A percentile compares a stretch with the other conserved stretches of the same genome.
Conservation (phyloP, 2,329 filamentous ascomycete genomes). For the Xylariaceae sp. region DNA sequence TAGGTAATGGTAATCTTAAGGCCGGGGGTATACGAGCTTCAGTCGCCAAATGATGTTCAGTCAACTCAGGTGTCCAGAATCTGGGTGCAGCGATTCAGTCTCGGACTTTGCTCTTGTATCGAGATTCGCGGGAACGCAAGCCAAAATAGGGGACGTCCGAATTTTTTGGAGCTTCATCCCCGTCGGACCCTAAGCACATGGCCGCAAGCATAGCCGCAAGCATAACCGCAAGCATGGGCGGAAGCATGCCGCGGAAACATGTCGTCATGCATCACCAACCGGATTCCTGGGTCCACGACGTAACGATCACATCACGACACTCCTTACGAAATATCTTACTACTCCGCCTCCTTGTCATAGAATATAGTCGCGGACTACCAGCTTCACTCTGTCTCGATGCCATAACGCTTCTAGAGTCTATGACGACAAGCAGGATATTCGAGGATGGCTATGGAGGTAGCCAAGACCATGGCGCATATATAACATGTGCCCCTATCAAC, state of each 20-base stretch:
- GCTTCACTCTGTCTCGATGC: background rate
- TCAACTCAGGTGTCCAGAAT: background rate
- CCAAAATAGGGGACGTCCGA: background rate
- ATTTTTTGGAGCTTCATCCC: background rate
- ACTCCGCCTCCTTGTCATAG: background rate
- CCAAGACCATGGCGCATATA: background rate
- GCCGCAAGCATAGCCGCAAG: background rate
- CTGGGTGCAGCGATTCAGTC: background rate
- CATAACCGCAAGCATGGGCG: background rate
- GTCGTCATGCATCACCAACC: constrained; percentile 2
- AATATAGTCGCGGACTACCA: background rate
- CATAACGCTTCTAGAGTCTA: background rate
- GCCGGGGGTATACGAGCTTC: background rate
- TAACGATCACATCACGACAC: background rate
- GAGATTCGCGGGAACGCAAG: too few relatives aligned
- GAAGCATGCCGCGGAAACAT: background rate
- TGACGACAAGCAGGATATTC: constrained; percentile 11
- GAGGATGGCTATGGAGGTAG: background rate
- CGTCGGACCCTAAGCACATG: background rate
- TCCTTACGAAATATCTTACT: background rate
- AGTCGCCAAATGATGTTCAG: background rate
- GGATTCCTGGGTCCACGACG: background rate
- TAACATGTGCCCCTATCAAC: background rate
- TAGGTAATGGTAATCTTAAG: too few relatives aligned
- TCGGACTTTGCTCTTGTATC: background rate